These are phyloP conservation scores for Saturnispora silvae DNA, from an alignment of 805 yeast genomes.

Conservation along the genomic window DNA sequence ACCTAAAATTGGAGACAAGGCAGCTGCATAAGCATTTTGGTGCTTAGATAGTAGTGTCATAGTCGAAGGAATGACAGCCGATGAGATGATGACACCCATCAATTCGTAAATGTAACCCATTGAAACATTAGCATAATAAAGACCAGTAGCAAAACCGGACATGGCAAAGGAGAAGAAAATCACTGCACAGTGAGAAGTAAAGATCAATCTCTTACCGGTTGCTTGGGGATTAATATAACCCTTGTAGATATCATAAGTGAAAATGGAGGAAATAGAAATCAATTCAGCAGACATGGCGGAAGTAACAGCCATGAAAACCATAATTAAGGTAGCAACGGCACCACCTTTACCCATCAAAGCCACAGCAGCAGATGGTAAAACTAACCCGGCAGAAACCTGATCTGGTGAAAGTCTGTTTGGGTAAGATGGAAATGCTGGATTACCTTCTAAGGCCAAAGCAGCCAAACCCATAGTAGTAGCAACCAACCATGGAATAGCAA, in stretches of 20 bases:
- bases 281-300: constrained; percentile 89
- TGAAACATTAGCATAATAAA: constrained; percentile 69
- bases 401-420: constrained; percentile 54
- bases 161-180: constrained; percentile 45
- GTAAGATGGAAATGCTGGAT: constrained; percentile 70
- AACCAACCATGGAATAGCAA: constrained; percentile 74
- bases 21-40: constrained; percentile 62
- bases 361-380: constrained; percentile 67
- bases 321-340: constrained; percentile 67
- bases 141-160: constrained; percentile 78
- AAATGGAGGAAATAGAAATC: constrained; percentile 76
- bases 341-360: constrained; percentile 83
- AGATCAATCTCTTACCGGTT: constrained; percentile 58
- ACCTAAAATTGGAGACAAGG: constrained; percentile 69
- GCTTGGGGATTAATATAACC: constrained; percentile 74
- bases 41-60: constrained; percentile 53
- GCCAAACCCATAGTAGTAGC: constrained; percentile 86
- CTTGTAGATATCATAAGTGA: constrained; percentile 79
- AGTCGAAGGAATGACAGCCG: constrained; percentile 74
- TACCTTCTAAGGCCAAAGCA: constrained; percentile 58
- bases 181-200: constrained; percentile 59
- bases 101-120: constrained; percentile 82
- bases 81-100: constrained; percentile 83
- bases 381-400: constrained; percentile 76
- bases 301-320: constrained; percentile 87